Percentiles rank a stretch among this genome's conserved stretches.
These are phyloP conservation scores for Mycena sanguinolenta DNA, from an alignment of 768 basidiomycete genomes.

Conservation along the genomic window DNA sequence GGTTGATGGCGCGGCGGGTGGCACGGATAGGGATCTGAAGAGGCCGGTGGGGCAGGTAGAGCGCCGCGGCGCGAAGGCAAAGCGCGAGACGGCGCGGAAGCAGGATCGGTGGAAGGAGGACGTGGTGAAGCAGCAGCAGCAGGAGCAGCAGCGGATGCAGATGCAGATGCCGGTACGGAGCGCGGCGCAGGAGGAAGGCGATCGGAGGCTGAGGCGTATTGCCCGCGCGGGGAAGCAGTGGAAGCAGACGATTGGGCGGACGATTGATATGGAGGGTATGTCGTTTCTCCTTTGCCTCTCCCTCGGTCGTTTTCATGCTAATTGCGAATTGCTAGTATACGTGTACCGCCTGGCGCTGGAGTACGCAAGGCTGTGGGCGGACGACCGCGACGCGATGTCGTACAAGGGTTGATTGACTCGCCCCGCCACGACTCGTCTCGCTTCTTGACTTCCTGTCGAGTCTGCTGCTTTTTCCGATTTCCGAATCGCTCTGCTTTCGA, in stretches of 20 bases:
- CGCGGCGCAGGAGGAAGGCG: slow-evolving; percentile 65
- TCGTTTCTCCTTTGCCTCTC: slow-evolving; percentile 24
- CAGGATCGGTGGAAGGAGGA: not conserved
- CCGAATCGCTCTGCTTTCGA: too few relatives aligned
- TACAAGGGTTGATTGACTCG: slow-evolving; percentile 15
- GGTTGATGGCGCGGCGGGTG: not conserved
- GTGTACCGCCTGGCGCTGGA: slow-evolving; percentile 90
- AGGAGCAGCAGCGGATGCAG: too few relatives aligned
- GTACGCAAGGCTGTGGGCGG: slow-evolving; percentile 87
- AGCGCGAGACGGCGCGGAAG: slow-evolving; percentile 60
- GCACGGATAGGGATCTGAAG: slow-evolving; percentile 47
- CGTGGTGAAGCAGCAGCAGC: not conserved
- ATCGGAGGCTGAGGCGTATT: slow-evolving; percentile 81
- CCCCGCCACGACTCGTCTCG: not conserved
- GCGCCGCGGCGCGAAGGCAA: slow-evolving; percentile 69
- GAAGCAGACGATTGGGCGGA: slow-evolving; percentile 87
- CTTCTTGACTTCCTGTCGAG: too few relatives aligned
- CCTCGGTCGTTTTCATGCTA: not conserved
- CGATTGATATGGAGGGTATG: slow-evolving; percentile 93
- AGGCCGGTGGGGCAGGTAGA: slow-evolving; percentile 62
- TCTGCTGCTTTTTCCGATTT: too few relatives aligned
- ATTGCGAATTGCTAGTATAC: slow-evolving; percentile 65
- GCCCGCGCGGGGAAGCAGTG: slow-evolving; percentile 94
- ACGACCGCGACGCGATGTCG: slow-evolving; percentile 83
- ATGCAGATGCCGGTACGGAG: slow-evolving; percentile 49